Base-by-base conservation (phyloP, 805 yeast species). In the Lachancea thermotolerans region DNA sequence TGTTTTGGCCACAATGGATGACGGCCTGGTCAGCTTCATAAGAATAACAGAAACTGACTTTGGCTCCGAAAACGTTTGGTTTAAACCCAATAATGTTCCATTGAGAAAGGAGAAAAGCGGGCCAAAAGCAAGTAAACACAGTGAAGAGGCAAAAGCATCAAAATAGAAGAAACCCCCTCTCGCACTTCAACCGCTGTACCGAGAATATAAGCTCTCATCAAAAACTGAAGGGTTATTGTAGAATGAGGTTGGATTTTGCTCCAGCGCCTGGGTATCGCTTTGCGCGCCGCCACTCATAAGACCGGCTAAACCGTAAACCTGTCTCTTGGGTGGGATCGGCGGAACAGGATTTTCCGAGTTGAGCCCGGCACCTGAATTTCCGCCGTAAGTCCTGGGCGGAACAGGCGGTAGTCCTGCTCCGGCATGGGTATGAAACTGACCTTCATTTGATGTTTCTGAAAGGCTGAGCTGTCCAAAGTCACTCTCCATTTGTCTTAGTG, bases 1-100 rank as follows among this genome's bases (percentile, higher is more conserved):
- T 5, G 63, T 86, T 2, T 36, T 69, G n/a, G 95, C 95, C 0
- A 68, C 82, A 1, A 77, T 87, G 5, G 93, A 85, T 58, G 72
- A 77, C 53, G 95, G 96, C 0, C 70, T 86, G 4, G 73, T 86
- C 14, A 84, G 81, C 56, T 86, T 83, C 55, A 68, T 78, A n/a
- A 68, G 67, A 37, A 53, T 81, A 15, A 59, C 75, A 5, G 77
- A 75, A 49, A 72, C 76, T 6, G 75, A 74, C 49, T 80, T 81
- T 46, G 62, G 62, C 9, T 50, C 59, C 12, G 68, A 65, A 47
- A 56, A 63, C 37, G 64, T 66, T 2, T 65, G 64, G 65, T 65
- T 54, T 49, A 28, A 28, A n/a, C 28, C 34, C 15, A 35, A 10
- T 37, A 35, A 21, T 10, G 25, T 7, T 21, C 25, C 25, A 4